phyloP scores from a whole-genome alignment of 148 eudicot genomes.

The Drosera capensis region DNA sequence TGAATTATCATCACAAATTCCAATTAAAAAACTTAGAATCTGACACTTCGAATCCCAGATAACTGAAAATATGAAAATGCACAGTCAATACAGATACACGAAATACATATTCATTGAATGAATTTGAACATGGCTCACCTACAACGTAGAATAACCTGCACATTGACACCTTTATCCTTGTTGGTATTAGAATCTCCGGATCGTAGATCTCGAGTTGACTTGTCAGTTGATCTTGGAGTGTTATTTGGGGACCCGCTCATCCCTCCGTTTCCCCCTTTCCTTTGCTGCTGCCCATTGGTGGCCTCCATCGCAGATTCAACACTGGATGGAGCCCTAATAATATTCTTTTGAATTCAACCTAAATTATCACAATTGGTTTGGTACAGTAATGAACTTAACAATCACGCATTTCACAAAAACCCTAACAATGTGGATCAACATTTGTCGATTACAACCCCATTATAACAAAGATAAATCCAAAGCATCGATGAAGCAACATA shows the following conservation, averaged over 20 bases:
- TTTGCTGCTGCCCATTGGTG: background rate
- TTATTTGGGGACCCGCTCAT: constrained; percentile 54
- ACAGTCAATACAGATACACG: background rate
- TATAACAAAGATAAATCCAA: constrained; percentile 9
- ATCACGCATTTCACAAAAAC: background rate
- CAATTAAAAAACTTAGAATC: background rate
- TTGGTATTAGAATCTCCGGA: constrained; percentile 45
- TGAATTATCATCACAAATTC: constrained; percentile 14
- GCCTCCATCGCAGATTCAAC: background rate
- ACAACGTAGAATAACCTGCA: constrained; percentile 92
- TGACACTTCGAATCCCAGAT: background rate
- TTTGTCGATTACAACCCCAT: constrained; percentile 5
- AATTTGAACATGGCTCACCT: constrained; percentile 33
- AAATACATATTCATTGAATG: too few species aligned
- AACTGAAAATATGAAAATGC: background rate
- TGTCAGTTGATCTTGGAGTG: constrained; percentile 77
- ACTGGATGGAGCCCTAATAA: background rate
- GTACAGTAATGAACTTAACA: background rate
- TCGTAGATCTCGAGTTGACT: constrained; percentile 65
- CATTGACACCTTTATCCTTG: constrained; percentile 87
- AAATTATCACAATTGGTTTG: too few species aligned
- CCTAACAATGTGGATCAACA: background rate
- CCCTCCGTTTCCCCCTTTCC: constrained; percentile 4
- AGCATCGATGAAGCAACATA: background rate
- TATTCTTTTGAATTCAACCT: too few species aligned